Conservation (phyloP, 2,329 filamentous ascomycete genomes). For the Teratosphaeria nubilosa region DNA sequence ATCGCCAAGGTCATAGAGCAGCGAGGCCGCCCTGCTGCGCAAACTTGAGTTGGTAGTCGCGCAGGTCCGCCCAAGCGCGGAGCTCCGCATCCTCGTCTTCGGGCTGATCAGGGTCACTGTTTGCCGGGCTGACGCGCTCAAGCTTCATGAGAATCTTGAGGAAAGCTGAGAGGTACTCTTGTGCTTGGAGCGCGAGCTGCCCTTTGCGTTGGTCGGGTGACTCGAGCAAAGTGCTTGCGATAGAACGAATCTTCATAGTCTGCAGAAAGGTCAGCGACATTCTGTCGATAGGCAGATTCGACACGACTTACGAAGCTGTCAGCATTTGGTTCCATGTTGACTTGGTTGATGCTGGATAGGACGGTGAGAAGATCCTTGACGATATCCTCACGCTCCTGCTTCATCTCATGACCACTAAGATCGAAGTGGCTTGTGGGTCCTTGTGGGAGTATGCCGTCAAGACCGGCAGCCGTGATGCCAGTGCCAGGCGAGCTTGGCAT, state of each 20-base stretch:
- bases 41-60: constrained; percentile 68
- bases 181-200: constrained; percentile 47
- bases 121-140: constrained; percentile 50
- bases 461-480: constrained; percentile 27
- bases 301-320: constrained; percentile 47
- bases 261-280: constrained; percentile 18
- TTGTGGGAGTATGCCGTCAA: constrained; percentile 25
- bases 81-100: constrained; percentile 66
- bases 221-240: constrained; percentile 69
- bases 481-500: constrained; percentile 24
- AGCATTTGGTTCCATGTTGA: constrained; percentile 69
- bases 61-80: constrained; percentile 65
- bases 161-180: constrained; percentile 62
- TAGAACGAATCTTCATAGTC: constrained; percentile 76
- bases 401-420: constrained; percentile 54
- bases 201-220: constrained; percentile 45
- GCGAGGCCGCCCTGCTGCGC: constrained; percentile 52
- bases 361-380: constrained; percentile 69
- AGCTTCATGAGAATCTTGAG: constrained; percentile 65
- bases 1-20: too few relatives aligned
- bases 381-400: constrained; percentile 67
- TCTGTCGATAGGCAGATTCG: not conserved
- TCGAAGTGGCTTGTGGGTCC: constrained; percentile 27
- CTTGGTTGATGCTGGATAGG: constrained; percentile 66
- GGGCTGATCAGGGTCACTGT: constrained; percentile 22